phyloP scores from a whole-genome alignment of 768 basidiomycete species.

The Cyclocybe cylindracea region DNA sequence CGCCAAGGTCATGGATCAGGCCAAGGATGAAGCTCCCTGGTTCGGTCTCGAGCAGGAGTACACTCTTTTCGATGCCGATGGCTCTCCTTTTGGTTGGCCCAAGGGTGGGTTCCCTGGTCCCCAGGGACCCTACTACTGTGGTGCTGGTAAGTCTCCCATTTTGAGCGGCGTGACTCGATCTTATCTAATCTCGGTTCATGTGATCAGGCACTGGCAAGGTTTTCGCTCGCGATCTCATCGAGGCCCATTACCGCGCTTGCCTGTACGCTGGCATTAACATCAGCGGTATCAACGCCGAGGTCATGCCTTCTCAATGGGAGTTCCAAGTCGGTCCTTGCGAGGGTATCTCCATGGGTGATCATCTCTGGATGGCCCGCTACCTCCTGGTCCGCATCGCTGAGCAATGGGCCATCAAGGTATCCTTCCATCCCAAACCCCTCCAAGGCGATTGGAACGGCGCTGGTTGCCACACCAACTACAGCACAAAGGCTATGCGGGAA shows the following conservation, averaged over 20 bases:
- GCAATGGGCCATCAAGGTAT: slow-evolving; percentile 96
- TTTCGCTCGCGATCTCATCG: slow-evolving; percentile 96
- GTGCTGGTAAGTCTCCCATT: slow-evolving; percentile 69
- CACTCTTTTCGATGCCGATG: slow-evolving; percentile 94
- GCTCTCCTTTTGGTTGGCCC: slow-evolving; percentile 92
- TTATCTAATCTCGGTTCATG: slow-evolving; percentile 17
- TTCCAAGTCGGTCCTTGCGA: slow-evolving; percentile 99
- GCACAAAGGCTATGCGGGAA: slow-evolving; percentile 92
- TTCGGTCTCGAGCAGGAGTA: slow-evolving; percentile 99
- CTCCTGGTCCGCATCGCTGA: slow-evolving; percentile 95
- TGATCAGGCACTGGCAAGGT: slow-evolving; percentile 89
- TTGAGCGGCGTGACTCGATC: background rate
- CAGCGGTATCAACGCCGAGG: slow-evolving; percentile 99
- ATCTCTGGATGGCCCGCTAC: slow-evolving; percentile 99
- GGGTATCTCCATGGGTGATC: slow-evolving; percentile 98
- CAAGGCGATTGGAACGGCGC: slow-evolving; percentile 99
- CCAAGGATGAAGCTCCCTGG: slow-evolving; percentile 83
- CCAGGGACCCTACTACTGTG: slow-evolving; percentile 99
- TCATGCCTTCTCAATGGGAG: slow-evolving; percentile 99
- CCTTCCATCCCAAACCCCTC: slow-evolving; percentile 99
- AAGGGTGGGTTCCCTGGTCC: slow-evolving; percentile 99
- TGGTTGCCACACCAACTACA: slow-evolving; percentile 98
- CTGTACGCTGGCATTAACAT: slow-evolving; percentile 96
- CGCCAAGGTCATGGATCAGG: slow-evolving; percentile 94
- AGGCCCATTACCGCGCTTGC: slow-evolving; percentile 98